Conservation (phyloP, 2,329 filamentous ascomycete genomes). For the Alternaria panax region DNA sequence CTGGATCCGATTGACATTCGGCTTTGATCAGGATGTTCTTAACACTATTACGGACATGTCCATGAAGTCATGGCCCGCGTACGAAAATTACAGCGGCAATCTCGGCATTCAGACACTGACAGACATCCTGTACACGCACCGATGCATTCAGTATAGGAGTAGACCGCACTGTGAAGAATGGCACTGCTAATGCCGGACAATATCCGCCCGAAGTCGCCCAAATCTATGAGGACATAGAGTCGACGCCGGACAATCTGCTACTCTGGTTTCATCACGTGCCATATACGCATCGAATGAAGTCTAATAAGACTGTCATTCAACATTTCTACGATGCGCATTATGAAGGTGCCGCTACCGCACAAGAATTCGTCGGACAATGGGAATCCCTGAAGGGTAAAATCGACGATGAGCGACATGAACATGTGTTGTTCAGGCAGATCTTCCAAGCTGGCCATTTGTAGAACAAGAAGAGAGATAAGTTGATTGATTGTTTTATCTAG, state of each 20-base stretch:
- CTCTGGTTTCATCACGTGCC: conserved; percentile 79
- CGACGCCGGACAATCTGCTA: conserved; percentile 71
- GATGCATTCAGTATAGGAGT: conserved; percentile 68
- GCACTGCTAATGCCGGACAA: conserved; percentile 70
- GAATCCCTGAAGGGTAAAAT: conserved; percentile 62
- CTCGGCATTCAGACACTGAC: conserved; percentile 73
- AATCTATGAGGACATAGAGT: conserved; percentile 66
- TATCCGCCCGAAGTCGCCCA: conserved; percentile 68
- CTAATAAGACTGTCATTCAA: conserved; percentile 72
- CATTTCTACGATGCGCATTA: conserved; percentile 72
- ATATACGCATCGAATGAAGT: conserved; percentile 68
- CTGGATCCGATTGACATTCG: conserved; percentile 74
- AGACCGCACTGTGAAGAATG: conserved; percentile 73
- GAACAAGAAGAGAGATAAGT: too few relatives aligned
- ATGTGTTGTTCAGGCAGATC: conserved; percentile 65
- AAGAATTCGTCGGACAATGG: conserved; percentile 66
- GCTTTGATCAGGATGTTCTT: conserved; percentile 61
- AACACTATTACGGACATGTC: conserved; percentile 68
- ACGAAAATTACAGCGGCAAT: conserved; percentile 75
- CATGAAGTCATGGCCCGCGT: conserved; percentile 73
- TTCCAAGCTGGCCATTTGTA: conserved; percentile 78
- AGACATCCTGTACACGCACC: conserved; percentile 71
- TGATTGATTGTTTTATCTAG: too few relatives aligned
- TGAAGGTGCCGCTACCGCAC: conserved; percentile 64
- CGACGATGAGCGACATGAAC: conserved; percentile 66